Percentiles rank a stretch among this genome's conserved stretches.
phyloP scores from a whole-genome alignment of 2,329 filamentous ascomycete genomes.

The Curvularia eragrostidis region DNA sequence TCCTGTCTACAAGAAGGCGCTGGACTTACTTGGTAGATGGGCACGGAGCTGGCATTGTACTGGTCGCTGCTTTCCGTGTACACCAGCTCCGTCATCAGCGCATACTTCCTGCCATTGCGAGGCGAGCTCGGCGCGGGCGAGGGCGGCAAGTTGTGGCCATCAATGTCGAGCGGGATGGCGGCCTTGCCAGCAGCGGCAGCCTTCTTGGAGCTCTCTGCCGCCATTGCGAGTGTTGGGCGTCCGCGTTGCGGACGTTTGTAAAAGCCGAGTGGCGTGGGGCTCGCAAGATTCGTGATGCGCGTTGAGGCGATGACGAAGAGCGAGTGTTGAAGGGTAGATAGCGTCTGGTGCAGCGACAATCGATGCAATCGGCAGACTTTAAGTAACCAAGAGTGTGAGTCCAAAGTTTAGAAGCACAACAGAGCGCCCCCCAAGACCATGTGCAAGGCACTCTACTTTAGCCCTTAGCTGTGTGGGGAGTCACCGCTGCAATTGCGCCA shows the following conservation, averaged over 20 bases:
- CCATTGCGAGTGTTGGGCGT: constrained; percentile 32
- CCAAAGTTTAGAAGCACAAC: constrained; percentile 7
- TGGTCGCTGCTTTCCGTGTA: constrained; percentile 97
- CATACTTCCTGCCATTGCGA: constrained; percentile 83
- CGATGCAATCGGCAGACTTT: constrained; percentile 1
- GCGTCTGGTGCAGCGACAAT: constrained; percentile 2
- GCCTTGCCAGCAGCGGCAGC: constrained; percentile 50
- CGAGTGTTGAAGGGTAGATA: constrained; percentile 5
- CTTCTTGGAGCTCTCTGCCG: constrained; percentile 45
- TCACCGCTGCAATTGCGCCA: constrained; percentile 48
- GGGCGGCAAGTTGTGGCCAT: constrained; percentile 50
- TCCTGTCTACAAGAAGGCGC: not conserved
- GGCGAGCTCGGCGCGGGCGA: constrained; percentile 94
- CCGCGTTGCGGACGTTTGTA: constrained; percentile 21
- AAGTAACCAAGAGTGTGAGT: constrained; percentile 9
- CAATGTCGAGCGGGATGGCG: constrained; percentile 48
- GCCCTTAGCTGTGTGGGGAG: constrained; percentile 38
- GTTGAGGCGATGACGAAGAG: constrained; percentile 28
- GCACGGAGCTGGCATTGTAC: constrained; percentile 94
- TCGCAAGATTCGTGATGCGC: constrained; percentile 15
- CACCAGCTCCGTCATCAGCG: constrained; percentile 92
- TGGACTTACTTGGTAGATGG: constrained; percentile 84
- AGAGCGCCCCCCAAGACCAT: constrained; percentile 19
- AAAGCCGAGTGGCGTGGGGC: constrained; percentile 17
- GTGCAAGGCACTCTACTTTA: constrained; percentile 38